These are phyloP conservation scores for Aspergillus sojae DNA, from an alignment of 2,329 filamentous ascomycete species.

Conservation along the genomic window DNA sequence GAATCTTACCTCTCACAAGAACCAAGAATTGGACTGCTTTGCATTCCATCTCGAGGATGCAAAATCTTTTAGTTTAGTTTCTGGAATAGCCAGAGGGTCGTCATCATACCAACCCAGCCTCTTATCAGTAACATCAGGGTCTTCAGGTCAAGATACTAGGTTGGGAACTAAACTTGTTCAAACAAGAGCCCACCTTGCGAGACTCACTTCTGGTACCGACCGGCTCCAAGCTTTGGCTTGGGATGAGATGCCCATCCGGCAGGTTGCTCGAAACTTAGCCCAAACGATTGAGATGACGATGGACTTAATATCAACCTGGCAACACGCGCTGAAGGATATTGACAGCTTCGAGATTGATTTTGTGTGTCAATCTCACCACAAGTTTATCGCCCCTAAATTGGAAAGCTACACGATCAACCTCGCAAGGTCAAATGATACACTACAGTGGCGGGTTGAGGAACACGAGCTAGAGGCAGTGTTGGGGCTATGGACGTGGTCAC, in stretches of 20 bases:
- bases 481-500: constrained; percentile 37
- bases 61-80: constrained; percentile 25
- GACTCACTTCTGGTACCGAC: constrained; percentile 21
- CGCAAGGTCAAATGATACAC: constrained; percentile 22
- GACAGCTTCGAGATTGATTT: constrained; percentile 25
- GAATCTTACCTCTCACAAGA: constrained; percentile 23
- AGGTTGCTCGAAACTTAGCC: constrained; percentile 24
- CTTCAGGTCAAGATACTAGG: background rate
- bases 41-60: constrained; percentile 31
- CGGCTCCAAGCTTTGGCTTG: constrained; percentile 20
- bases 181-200: constrained; percentile 27
- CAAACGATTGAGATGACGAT: constrained; percentile 32
- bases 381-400: background rate
- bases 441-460: constrained; percentile 29
- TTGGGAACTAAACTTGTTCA: constrained; percentile 19
- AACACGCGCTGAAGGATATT: constrained; percentile 1
- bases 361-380: constrained; percentile 16
- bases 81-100: background rate
- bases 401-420: constrained; percentile 23
- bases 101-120: constrained; percentile 12
- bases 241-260: constrained; percentile 32
- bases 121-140: constrained; percentile 11
- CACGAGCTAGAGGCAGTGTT: constrained; percentile 36
- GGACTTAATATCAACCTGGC: constrained; percentile 31
- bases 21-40: constrained; percentile 39